These are phyloP conservation scores for Erysimum cheiri DNA, from an alignment of 441 rosid species.

Conservation along the genomic window DNA sequence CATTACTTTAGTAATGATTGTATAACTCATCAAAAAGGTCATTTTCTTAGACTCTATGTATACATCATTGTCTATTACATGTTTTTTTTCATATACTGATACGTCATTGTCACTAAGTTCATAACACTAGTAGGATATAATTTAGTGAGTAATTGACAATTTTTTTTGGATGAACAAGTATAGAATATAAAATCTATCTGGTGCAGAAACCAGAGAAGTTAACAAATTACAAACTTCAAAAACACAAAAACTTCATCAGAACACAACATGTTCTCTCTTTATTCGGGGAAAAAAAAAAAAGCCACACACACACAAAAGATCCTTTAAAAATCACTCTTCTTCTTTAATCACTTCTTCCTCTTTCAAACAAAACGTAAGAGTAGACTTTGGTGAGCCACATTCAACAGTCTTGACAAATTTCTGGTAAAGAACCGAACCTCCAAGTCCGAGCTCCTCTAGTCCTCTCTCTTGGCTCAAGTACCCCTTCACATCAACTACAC, in stretches of 20 bases:
- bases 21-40: slow-evolving; percentile 23
- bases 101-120: too few species aligned
- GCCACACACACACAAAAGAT: slow-evolving; percentile 2
- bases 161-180: not conserved
- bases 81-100: not conserved
- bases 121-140: too few species aligned
- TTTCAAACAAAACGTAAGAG: slow-evolving; percentile 60
- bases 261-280: slow-evolving; percentile 5
- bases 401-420: slow-evolving; percentile 47
- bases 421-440: slow-evolving; percentile 67
- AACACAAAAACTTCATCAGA: not conserved
- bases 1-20: slow-evolving; percentile 29
- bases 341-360: slow-evolving; percentile 59
- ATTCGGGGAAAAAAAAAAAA: not conserved
- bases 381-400: slow-evolving; percentile 58
- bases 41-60: slow-evolving; percentile 21
- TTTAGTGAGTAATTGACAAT: too few species aligned
- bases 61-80: not conserved
- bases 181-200: not conserved
- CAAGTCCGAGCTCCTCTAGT: slow-evolving; percentile 63
- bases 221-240: slow-evolving; percentile 3
- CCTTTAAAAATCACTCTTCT: slow-evolving; percentile 20
- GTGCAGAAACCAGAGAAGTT: not conserved
- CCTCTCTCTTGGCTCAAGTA: slow-evolving; percentile 59
- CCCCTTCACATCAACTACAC: slow-evolving; percentile 55